Evolutionary conservation across 257 asterid species (phyloP), one percentile per base, ranked within the genome.

Genomic region (Ajuga chamaepitys): DNA sequence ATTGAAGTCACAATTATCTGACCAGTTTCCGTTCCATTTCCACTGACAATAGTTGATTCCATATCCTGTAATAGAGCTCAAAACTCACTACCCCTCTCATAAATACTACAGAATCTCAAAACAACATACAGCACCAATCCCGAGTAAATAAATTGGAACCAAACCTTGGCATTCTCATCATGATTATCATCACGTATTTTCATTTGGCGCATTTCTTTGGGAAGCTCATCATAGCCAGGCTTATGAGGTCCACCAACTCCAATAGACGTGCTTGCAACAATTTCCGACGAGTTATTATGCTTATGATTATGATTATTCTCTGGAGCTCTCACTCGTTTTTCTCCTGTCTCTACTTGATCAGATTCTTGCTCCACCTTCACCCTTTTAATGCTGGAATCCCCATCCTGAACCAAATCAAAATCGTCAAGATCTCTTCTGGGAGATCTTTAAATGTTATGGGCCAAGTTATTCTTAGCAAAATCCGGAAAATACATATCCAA

Each of bases 11-110:
- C 95, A 14, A 85, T 83, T 66, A 90, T 78, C 84, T 90, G 95
- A 54, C 97, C 97, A 26, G 97, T 66, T 82, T 94, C 99, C 17
- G 95, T 82, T 67, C 97, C 95, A 0, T 78, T 78, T 54, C 90
- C 91, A 58, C 84, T 83, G 48, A 93, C 85, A 74, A 92, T 82
- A 0, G 82, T 53, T 22, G 95, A 84, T 63, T 86, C 98, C 76
- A 64, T 68, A 72, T 83, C 95, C 97, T 89, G 74, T 45, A 58
- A 58, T 1, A 26, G 0, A 34, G 62, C 11, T 14, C 28, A 64
- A 9, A 28, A 34, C 55, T 35, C 16, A 50, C 50, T 25, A 22
- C 47, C 1, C 38, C 37, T 51, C 51, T 17, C 32, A n/a, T n/a
- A n/a, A 47, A 9, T 3, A 46, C 16, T 8, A 35, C 10, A 20